These are phyloP conservation scores for Pseudoscleropodium purum DNA, from an alignment of 225 moss, liverwort and hornwort species.

Conservation along the genomic window DNA sequence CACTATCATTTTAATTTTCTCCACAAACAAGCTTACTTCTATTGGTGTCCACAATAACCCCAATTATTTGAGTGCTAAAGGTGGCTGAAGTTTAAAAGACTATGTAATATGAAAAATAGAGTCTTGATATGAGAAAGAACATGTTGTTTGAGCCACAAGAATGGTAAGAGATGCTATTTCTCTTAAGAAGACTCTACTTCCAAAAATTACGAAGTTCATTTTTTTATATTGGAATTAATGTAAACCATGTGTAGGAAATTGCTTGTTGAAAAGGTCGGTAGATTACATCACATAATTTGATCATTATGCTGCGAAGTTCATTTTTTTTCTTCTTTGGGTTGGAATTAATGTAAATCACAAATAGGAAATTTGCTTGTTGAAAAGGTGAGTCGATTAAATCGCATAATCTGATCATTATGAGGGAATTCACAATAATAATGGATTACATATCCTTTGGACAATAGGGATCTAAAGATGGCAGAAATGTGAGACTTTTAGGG, in stretches of 20 bases:
- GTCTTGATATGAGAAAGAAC: not conserved
- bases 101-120: not conserved
- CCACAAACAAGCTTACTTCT: not conserved
- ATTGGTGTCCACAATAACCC: not conserved
- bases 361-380: no score
- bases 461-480: no score
- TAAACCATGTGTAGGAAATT: no score
- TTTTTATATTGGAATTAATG: not conserved
- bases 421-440: accelerated
- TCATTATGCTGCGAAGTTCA: no score
- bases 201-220: not conserved
- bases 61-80: no score
- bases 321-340: not conserved
- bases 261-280: no score
- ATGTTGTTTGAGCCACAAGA: not conserved
- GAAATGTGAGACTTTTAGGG: no score
- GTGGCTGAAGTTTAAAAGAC: accelerated
- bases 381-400: no score
- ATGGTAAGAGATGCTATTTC: not conserved
- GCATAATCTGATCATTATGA: no score
- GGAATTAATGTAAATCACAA: not conserved
- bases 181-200: not conserved
- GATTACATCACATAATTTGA: no score
- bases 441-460: no score
- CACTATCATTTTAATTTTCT: not conserved